Evolutionary conservation across 108 stramenopile genomes (phyloP).

Genomic region (Nitzschia sp.): DNA sequence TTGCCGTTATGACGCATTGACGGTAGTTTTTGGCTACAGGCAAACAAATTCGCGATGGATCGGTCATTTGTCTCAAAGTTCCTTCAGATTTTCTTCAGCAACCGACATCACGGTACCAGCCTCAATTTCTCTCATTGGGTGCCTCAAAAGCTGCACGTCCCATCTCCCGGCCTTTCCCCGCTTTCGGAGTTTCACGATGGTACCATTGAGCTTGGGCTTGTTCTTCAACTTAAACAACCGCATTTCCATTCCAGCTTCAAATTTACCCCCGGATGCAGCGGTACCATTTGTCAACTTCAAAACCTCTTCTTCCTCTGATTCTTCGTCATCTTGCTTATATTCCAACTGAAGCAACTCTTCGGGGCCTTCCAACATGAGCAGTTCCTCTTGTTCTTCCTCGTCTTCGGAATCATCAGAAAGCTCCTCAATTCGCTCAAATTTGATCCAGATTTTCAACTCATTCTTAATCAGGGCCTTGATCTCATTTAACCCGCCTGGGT

Average conservation of each 20-base stretch:
- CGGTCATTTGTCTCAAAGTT: too few species aligned
- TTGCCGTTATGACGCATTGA: too few species aligned
- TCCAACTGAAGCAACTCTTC: conserved; percentile 4
- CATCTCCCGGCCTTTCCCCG: conserved; percentile 6
- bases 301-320: neutral
- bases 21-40: too few species aligned
- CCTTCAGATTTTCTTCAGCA: conserved; percentile 15
- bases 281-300: neutral
- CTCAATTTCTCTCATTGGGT: conserved; percentile 3
- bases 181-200: conserved; percentile 3
- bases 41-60: too few species aligned
- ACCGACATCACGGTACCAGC: conserved; percentile 14
- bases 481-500: conserved; percentile 9
- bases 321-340: neutral
- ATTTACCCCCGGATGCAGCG: neutral
- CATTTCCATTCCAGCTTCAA: conserved; percentile 10
- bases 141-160: conserved; percentile 18
- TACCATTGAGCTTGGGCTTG: conserved; percentile 18
- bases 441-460: conserved; percentile 1
- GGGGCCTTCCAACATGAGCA: conserved; percentile 1
- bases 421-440: conserved; percentile 10
- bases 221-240: conserved; percentile 18
- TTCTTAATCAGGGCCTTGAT: conserved; percentile 15
- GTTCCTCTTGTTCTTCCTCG: conserved; percentile 24
- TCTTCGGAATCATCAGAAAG: neutral